Base-by-base conservation (phyloP, 352 stramenopile species). In the Phytophthora pluvialis region DNA sequence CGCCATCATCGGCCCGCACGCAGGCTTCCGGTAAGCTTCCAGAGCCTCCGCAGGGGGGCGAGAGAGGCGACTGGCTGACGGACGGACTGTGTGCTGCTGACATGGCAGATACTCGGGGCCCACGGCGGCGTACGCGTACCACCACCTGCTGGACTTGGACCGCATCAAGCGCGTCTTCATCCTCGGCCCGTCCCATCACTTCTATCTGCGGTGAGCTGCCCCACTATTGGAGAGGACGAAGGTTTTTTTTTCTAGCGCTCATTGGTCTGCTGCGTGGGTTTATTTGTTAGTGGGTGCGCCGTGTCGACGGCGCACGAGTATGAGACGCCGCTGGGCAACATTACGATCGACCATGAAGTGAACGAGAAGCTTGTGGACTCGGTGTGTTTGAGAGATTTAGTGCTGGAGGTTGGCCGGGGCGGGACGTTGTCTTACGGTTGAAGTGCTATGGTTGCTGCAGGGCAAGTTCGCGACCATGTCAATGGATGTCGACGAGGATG, bases 121-220 rank as follows among this genome's bases (percentile, higher is more conserved):
- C 21, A 99, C 95, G 3, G 95, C 96, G 3, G 97, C 95, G 21
- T 96, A 92, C 73, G 96, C 93, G 44, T 99, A 98, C 72, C 77
- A 93, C 46, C 85, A 97, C 26, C 47, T 99, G 29, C 60, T 89
- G 33, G 67, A 92, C n/a, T 64, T 90, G 33, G 69, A 85, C 28
- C 64, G 70, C 48, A 73, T 95, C 29, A 86, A 87, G 59, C 90
- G 80, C 47, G 82, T 95, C 44, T 96, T 98, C 56, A 95, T 98
- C 54, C 78, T 99, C 7, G 96, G 98, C 13, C 96, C 97, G 21
- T 98, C 92, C 42, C 97, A 99, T 78, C 96, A 99, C 73, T 95
- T 98, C 15, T 98, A 98, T 75, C 71, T 99, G 48, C 77, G 78
- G 84, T 91, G 89, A 36, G 72, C 21, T 74, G 32, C 73, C 15